A percentile compares a stretch with the other conserved stretches of the same genome.
Conservation (phyloP, 2,329 filamentous ascomycete genomes). For the Cordyceps farinosa region DNA sequence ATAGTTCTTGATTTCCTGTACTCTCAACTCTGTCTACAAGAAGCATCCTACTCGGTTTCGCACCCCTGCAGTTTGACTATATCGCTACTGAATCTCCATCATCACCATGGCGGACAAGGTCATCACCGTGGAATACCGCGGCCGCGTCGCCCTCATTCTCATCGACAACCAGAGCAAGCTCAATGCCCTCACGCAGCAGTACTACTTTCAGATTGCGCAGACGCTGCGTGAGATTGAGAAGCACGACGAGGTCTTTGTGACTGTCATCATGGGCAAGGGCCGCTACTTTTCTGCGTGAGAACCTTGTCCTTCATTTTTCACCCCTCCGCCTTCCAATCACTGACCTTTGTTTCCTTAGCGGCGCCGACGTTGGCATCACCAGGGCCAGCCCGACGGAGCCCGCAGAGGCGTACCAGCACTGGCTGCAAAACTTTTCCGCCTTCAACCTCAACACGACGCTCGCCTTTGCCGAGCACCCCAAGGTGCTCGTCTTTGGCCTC, state of each 20-base stretch:
- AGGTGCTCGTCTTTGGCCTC: constrained; percentile 85
- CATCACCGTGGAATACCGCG: constrained; percentile 39
- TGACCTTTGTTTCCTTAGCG: constrained; percentile 47
- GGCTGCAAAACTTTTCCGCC: constrained; percentile 69
- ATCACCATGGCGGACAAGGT: constrained; percentile 20
- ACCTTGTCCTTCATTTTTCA: neutral
- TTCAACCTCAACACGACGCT: constrained; percentile 88
- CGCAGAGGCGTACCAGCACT: constrained; percentile 45
- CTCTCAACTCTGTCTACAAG: neutral
- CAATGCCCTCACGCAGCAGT: constrained; percentile 68
- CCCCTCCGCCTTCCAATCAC: neutral
- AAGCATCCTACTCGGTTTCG: neutral
- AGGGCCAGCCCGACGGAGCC: constrained; percentile 38
- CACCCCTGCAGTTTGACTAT: neutral
- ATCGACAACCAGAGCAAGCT: constrained; percentile 84
- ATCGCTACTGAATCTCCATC: neutral
- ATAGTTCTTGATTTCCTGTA: too few species aligned
- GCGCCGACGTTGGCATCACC: constrained; percentile 68
- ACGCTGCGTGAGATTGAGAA: constrained; percentile 73
- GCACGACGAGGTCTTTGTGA: constrained; percentile 78
- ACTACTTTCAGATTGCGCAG: constrained; percentile 75
- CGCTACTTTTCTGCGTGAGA: constrained; percentile 81
- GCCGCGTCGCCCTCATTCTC: constrained; percentile 66
- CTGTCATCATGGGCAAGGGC: constrained; percentile 80
- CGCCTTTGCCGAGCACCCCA: constrained; percentile 89